Percentiles rank a stretch among this genome's conserved stretches.
Evolutionary conservation across 2,329 filamentous ascomycete genomes (phyloP).

Genomic region (Penicillium hordei): DNA sequence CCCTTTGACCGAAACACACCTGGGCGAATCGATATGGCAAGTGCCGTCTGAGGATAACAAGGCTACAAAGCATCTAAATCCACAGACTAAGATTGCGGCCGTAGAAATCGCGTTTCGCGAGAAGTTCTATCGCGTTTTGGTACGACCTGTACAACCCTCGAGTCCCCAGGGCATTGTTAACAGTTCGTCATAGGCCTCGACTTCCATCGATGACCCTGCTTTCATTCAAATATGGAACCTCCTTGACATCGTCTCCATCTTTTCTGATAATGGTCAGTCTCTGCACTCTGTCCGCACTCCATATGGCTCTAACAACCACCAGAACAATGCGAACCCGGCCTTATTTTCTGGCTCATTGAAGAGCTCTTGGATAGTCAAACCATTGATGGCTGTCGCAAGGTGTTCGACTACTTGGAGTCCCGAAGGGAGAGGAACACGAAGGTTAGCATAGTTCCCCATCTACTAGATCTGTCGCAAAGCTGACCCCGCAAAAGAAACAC

Average conservation of each 20-base stretch:
- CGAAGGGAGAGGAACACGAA: conserved; percentile 83
- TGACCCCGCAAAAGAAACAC: conserved; percentile 52
- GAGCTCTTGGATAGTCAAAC: conserved; percentile 95
- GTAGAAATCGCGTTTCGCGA: conserved; percentile 82
- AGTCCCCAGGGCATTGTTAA: conserved; percentile 14
- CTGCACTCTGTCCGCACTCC: background rate
- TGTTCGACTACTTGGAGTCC: conserved; percentile 95
- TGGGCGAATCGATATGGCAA: conserved; percentile 41
- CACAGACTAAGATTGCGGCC: conserved; percentile 61
- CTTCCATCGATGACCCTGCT: conserved; percentile 70
- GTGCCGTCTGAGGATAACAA: conserved; percentile 34
- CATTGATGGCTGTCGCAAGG: conserved; percentile 81
- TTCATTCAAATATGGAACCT: conserved; percentile 92
- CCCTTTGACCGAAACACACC: conserved; percentile 67
- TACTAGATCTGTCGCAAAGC: conserved; percentile 12
- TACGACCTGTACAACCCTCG: conserved; percentile 48
- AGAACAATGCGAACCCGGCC: conserved; percentile 68
- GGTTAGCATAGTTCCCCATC: conserved; percentile 43
- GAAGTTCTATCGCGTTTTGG: conserved; percentile 75
- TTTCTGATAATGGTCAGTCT: conserved; percentile 75
- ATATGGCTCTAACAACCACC: conserved; percentile 22
- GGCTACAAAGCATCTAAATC: conserved; percentile 43
- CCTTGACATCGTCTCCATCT: conserved; percentile 83
- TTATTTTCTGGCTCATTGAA: conserved; percentile 88
- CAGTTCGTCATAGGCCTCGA: conserved; percentile 59